These are phyloP conservation scores for Lyophyllum shimeji DNA, from an alignment of 768 basidiomycete species.

Conservation along the genomic window DNA sequence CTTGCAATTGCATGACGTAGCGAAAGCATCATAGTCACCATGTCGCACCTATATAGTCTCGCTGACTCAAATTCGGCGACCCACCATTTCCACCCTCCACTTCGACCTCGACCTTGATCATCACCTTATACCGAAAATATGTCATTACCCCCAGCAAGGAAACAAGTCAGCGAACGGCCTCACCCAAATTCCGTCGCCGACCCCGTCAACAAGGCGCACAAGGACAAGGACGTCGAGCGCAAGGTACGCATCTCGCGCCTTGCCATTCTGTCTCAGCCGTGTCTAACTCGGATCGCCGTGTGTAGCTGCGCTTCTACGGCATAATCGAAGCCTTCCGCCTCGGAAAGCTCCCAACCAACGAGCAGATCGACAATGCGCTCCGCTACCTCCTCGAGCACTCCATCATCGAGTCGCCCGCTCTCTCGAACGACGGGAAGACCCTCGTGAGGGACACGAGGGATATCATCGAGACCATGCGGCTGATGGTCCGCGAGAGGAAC, in stretches of 20 bases:
- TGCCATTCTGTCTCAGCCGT: not conserved
- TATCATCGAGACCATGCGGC: slow-evolving; percentile 72
- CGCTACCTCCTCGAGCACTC: slow-evolving; percentile 58
- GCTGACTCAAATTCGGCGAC: no score
- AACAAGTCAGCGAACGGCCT: slow-evolving; percentile 65
- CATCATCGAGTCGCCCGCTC: slow-evolving; percentile 59
- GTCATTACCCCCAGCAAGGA: slow-evolving; percentile 64
- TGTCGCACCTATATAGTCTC: no score
- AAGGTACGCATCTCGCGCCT: slow-evolving; percentile 43
- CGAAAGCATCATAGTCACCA: no score
- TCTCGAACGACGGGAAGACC: slow-evolving; percentile 75
- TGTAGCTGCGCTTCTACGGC: slow-evolving; percentile 72
- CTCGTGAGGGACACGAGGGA: slow-evolving; percentile 77
- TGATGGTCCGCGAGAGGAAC: slow-evolving; percentile 84
- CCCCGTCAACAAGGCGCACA: slow-evolving; percentile 58
- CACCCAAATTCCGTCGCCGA: slow-evolving; percentile 57
- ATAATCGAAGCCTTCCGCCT: slow-evolving; percentile 79
- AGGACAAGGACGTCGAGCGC: slow-evolving; percentile 76
- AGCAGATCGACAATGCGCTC: slow-evolving; percentile 75
- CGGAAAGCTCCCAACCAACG: slow-evolving; percentile 77
- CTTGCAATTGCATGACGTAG: no score
- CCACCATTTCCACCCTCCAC: no score
- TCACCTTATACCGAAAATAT: slow-evolving; percentile 30
- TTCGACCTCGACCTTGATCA: no score
- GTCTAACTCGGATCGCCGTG: no score